Evolutionary conservation across 768 basidiomycete genomes (phyloP).

Genomic region (Tylopilus cervinicoccineus): DNA sequence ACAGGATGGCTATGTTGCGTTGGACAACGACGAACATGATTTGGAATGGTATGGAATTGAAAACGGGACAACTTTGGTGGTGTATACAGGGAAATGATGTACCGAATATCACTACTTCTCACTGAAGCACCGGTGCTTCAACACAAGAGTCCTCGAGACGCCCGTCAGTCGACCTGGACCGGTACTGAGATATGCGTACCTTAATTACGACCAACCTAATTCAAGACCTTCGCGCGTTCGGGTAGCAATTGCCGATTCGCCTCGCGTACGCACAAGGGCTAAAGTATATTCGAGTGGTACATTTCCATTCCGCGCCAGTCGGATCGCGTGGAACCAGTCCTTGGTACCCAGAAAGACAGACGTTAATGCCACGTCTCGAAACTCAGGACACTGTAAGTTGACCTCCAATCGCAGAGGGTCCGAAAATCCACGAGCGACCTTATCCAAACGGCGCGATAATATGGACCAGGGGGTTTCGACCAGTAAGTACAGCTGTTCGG

Average conservation of each 20-base stretch:
- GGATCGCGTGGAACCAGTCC: conserved; percentile 13
- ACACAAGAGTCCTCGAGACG: conserved; percentile 11
- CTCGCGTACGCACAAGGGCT: conserved; percentile 2
- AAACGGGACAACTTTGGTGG: conserved; percentile 38
- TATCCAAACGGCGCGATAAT: conserved; percentile 31
- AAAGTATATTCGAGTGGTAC: background rate
- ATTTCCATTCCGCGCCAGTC: conserved; percentile 6
- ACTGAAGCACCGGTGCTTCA: background rate
- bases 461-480: conserved; percentile 36
- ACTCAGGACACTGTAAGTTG: conserved; percentile 17
- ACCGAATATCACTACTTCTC: background rate
- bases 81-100: conserved; percentile 19
- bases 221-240: background rate
- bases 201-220: conserved; percentile 11
- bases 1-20: conserved; percentile 44
- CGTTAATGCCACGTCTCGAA: conserved; percentile 6
- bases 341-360: conserved; percentile 7
- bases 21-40: conserved; percentile 51
- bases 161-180: conserved; percentile 5
- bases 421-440: conserved; percentile 27
- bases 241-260: conserved; percentile 1
- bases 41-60: conserved; percentile 75
- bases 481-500: conserved; percentile 38
- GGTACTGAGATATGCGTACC: conserved; percentile 10
- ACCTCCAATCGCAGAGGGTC: conserved; percentile 16